Evolutionary conservation across 768 basidiomycete species (phyloP).

Genomic region (Agaricus blazei): DNA sequence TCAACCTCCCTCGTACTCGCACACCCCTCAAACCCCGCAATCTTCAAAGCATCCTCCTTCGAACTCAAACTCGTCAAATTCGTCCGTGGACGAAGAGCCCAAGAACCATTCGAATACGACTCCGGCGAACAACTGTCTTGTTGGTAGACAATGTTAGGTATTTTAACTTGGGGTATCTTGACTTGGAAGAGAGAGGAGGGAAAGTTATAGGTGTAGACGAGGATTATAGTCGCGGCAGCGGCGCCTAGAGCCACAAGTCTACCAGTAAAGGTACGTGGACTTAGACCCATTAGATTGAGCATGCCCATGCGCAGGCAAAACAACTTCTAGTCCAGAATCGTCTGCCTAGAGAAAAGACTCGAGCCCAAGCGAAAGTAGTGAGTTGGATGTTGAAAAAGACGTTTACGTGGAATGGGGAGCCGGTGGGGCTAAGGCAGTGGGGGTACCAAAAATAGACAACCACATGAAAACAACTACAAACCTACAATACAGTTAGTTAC

Average conservation of each 20-base stretch:
- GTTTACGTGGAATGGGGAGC: no score
- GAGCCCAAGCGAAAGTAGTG: not conserved
- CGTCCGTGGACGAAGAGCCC: slow-evolving; percentile 35
- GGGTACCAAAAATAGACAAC: no score
- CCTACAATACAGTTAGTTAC: no score
- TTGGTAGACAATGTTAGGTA: not conserved
- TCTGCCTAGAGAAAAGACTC: not conserved
- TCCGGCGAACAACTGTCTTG: slow-evolving; percentile 22
- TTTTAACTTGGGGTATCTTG: not conserved
- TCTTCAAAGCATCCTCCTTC: slow-evolving; percentile 38
- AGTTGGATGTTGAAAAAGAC: not conserved
- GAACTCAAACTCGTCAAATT: slow-evolving; percentile 25
- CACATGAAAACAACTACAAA: no score
- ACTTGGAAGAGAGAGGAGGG: slow-evolving; percentile 3
- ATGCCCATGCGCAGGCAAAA: slow-evolving; percentile 2
- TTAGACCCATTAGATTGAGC: slow-evolving; percentile 15
- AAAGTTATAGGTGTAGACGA: slow-evolving; percentile 21
- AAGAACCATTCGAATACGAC: slow-evolving; percentile 30
- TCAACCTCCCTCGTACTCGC: slow-evolving; percentile 56
- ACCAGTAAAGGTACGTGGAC: slow-evolving; percentile 16
- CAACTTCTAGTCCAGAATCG: not conserved
- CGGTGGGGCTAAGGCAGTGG: no score
- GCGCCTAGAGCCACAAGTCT: slow-evolving; percentile 15
- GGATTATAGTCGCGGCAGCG: slow-evolving; percentile 16
- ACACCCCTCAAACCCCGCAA: slow-evolving; percentile 58